These are phyloP conservation scores for Piper longum DNA, from an alignment of 164 flowering plant genomes.

Conservation along the genomic window DNA sequence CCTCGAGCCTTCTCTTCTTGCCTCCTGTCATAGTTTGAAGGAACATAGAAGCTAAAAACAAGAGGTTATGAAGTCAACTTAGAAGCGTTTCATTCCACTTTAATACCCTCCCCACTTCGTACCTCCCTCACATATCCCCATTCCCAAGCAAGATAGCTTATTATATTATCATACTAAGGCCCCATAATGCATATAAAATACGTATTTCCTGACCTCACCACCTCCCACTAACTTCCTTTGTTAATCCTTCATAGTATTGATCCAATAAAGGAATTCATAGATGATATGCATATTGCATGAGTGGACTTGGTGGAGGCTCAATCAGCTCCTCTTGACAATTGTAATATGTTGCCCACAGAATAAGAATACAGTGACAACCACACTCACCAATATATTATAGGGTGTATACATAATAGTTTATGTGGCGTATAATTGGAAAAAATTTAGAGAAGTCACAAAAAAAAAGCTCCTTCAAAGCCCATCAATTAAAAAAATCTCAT, in stretches of 20 bases:
- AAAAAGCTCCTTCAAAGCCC: no score
- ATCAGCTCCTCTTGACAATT: no score
- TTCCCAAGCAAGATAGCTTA: slow-evolving; percentile 3
- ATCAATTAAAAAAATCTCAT: no score
- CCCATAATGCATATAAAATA: neutral
- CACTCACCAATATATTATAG: no score
- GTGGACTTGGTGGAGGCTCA: no score
- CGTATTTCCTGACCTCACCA: neutral
- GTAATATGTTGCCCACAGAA: no score
- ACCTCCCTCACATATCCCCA: slow-evolving; percentile 15
- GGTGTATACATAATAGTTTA: no score
- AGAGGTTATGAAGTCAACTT: slow-evolving; percentile 11
- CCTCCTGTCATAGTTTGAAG: neutral
- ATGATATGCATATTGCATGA: no score
- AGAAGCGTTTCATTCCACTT: neutral
- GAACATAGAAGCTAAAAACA: neutral
- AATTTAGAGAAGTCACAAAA: no score
- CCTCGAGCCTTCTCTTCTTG: neutral
- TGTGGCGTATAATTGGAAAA: no score
- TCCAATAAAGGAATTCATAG: neutral
- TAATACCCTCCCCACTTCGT: slow-evolving; percentile 7
- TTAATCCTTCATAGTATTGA: neutral
- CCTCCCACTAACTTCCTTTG: neutral
- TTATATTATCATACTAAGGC: no score
- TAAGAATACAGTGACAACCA: no score